phyloP scores from a whole-genome alignment of 2,329 filamentous ascomycete genomes.

The Fusarium nodosum region DNA sequence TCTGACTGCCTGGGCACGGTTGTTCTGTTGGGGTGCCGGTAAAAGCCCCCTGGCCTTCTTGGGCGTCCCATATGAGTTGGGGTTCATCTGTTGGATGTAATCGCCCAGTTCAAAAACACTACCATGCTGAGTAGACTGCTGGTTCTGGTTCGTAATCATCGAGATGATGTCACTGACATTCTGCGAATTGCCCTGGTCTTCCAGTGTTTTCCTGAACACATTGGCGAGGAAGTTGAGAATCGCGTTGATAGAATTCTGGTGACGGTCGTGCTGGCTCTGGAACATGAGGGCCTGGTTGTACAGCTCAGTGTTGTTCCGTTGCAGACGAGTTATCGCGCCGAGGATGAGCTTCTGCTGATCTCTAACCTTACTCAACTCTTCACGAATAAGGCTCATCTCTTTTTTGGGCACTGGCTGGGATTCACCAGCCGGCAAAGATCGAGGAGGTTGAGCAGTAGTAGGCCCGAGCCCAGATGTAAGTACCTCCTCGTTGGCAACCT shows the following conservation, averaged over 20 bases:
- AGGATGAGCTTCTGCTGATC: constrained; percentile 90
- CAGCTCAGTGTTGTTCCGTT: constrained; percentile 87
- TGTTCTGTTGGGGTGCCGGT: constrained; percentile 62
- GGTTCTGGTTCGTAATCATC: constrained; percentile 73
- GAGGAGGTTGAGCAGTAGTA: constrained; percentile 39
- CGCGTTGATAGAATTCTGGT: constrained; percentile 99
- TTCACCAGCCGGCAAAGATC: constrained; percentile 60
- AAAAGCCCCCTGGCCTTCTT: constrained; percentile 67
- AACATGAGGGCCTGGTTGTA: constrained; percentile 91
- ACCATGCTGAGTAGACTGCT: constrained; percentile 62
- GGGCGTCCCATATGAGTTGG: constrained; percentile 57
- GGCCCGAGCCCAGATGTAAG: constrained; percentile 41
- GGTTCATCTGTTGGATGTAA: constrained; percentile 64
- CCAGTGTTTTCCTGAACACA: constrained; percentile 93
- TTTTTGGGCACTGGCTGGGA: constrained; percentile 71
- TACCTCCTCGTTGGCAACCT: constrained; percentile 61
- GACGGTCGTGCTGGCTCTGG: constrained; percentile 92
- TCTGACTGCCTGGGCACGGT: constrained; percentile 47
- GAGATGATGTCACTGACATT: constrained; percentile 89
- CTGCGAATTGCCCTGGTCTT: constrained; percentile 81
- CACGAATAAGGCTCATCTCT: constrained; percentile 81
- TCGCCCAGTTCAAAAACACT: constrained; percentile 74
- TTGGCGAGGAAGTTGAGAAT: constrained; percentile 97
- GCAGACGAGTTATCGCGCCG: constrained; percentile 81
- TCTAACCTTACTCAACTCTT: constrained; percentile 84